phyloP scores from a whole-genome alignment of 805 yeast species.

The Candida hispaniensis region DNA sequence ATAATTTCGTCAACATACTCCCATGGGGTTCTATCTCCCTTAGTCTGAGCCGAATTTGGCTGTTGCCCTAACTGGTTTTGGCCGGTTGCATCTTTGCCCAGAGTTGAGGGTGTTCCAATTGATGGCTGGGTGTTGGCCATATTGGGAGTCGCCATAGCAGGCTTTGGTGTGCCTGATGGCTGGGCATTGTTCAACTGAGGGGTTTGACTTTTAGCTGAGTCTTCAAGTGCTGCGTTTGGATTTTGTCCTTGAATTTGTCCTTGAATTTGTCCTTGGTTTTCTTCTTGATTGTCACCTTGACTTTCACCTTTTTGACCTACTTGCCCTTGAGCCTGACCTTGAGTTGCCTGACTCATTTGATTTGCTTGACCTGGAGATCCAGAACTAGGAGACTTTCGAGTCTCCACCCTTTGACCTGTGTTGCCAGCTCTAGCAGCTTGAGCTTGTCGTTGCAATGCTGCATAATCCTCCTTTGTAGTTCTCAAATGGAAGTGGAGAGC shows the following conservation, averaged over 20 bases:
- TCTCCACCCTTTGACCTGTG: too few relatives aligned
- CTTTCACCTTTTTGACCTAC: too few relatives aligned
- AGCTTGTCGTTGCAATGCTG: slow-evolving; percentile 73
- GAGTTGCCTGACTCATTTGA: slow-evolving; percentile 1
- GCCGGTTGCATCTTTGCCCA: slow-evolving; percentile 16
- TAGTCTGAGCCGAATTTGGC: slow-evolving; percentile 15
- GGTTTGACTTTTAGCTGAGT: too few relatives aligned
- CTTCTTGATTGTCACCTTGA: background rate
- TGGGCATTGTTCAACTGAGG: too few relatives aligned
- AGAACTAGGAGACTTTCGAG: slow-evolving; percentile 1
- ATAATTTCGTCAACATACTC: slow-evolving; percentile 85
- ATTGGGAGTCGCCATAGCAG: slow-evolving; percentile 1
- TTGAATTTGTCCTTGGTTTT: background rate
- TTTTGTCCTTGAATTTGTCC: too few relatives aligned
- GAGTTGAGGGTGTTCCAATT: background rate
- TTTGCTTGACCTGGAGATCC: slow-evolving; percentile 2
- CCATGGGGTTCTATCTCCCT: slow-evolving; percentile 64
- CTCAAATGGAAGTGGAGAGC: slow-evolving; percentile 92
- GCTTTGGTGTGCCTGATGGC: background rate
- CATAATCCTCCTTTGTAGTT: slow-evolving; percentile 89
- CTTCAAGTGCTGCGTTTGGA: too few relatives aligned
- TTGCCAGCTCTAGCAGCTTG: slow-evolving; percentile 31
- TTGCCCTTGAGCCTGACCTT: background rate
- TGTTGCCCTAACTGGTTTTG: too few relatives aligned
- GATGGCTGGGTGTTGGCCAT: too few relatives aligned